phyloP scores from a whole-genome alignment of 2,329 filamentous ascomycete genomes.

The Neonectria sp. region DNA sequence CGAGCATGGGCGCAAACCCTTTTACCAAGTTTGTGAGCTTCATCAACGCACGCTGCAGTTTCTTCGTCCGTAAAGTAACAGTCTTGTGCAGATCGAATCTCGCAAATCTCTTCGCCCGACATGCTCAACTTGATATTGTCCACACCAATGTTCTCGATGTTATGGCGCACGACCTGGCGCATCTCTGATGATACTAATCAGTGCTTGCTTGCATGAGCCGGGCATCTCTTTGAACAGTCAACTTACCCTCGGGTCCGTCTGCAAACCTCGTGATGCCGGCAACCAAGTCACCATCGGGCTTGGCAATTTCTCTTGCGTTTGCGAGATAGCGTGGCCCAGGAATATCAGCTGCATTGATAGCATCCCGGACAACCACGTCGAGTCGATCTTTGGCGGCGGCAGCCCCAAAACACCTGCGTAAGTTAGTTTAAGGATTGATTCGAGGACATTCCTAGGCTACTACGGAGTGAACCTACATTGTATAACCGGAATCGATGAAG shows the following conservation, averaged over 20 bases:
- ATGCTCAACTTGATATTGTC: slow-evolving; percentile 34
- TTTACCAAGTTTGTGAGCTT: slow-evolving; percentile 31
- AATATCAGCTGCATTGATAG: slow-evolving; percentile 34
- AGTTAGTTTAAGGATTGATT: neutral
- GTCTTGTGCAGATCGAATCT: slow-evolving; percentile 30
- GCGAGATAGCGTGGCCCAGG: slow-evolving; percentile 33
- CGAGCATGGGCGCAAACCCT: slow-evolving; percentile 33
- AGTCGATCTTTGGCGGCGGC: slow-evolving; percentile 38
- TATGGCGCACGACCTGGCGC: slow-evolving; percentile 18
- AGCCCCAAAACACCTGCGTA: slow-evolving; percentile 33
- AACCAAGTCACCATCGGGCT: slow-evolving; percentile 29
- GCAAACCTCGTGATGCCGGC: slow-evolving; percentile 33
- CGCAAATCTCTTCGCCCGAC: slow-evolving; percentile 30
- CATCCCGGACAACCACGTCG: slow-evolving; percentile 33
- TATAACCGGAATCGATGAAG: slow-evolving; percentile 38
- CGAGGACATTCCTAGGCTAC: neutral
- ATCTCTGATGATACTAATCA: slow-evolving; percentile 9
- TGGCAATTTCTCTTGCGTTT: slow-evolving; percentile 35
- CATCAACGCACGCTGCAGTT: slow-evolving; percentile 33
- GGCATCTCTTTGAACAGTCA: no score
- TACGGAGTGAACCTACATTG: slow-evolving; percentile 21
- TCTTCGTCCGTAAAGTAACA: slow-evolving; percentile 33
- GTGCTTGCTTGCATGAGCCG: neutral
- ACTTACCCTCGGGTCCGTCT: slow-evolving; percentile 19
- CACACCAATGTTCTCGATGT: slow-evolving; percentile 27